A percentile compares a stretch with the other conserved stretches of the same genome.
Evolutionary conservation across 179 eudicot species (phyloP).

Genomic region (Beta macrorhiza): DNA sequence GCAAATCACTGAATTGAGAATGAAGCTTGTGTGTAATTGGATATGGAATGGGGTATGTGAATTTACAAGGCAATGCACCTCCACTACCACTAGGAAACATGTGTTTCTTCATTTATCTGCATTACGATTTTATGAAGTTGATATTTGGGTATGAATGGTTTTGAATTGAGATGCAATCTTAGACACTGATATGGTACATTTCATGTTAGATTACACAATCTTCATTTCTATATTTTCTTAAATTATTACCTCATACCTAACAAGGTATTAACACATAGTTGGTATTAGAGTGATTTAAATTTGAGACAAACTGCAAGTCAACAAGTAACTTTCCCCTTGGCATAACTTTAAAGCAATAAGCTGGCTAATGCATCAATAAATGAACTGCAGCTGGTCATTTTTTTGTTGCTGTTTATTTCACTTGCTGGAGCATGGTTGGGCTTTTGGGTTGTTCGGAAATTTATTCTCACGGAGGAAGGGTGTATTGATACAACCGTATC

Average conservation of each 20-base stretch:
- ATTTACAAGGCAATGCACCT: background rate
- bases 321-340: background rate
- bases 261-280: background rate
- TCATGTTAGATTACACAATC: background rate
- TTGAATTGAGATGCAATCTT: too few species aligned
- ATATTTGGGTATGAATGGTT: background rate
- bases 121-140: background rate
- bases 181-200: background rate
- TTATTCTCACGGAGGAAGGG: slow-evolving; percentile 79
- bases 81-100: background rate
- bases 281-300: background rate
- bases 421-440: slow-evolving; percentile 96
- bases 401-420: slow-evolving; percentile 56
- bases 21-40: background rate
- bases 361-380: slow-evolving; percentile 15
- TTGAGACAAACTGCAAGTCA: background rate
- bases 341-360: background rate
- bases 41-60: background rate
- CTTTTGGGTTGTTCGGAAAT: slow-evolving; percentile 86
- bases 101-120: background rate
- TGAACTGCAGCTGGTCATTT: slow-evolving; percentile 63
- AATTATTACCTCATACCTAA: background rate
- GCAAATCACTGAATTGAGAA: background rate
- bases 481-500: slow-evolving; percentile 59
- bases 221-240: background rate